Base-by-base conservation (phyloP, 257 asterid species). In the Jasminum sambac region DNA sequence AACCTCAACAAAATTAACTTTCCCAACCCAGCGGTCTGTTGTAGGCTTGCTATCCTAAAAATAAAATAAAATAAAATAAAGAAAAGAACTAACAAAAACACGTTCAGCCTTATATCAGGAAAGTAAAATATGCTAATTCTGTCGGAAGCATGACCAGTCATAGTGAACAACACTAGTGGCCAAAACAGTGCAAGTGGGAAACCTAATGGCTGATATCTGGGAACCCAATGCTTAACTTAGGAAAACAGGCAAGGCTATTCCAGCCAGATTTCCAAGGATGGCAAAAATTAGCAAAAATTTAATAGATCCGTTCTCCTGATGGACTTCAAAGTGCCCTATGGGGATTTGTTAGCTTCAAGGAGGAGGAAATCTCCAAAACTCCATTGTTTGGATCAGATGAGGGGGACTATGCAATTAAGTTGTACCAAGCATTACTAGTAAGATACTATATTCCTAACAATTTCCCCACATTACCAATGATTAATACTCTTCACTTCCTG, bases 1-100 rank as follows among this genome's bases (percentile, higher is more conserved):
- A 74, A 95, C 92, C 92, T 95, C 99, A 46, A 91, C 99, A 70
- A 95, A 95, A 85, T 89, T 94, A 77, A 89, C 99, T 83, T 95
- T 95, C 70, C 99, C 99, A 78, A 91, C 84, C 99, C 99, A 91
- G 68, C 96, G 88, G 79, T 89, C 96, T 58, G 80, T 80, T 63
- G 77, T 57, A 77, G 88, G 84, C 84, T 80, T 76, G 78, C 55
- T 81, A 69, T 89, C 96, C 96, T 89, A 74, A n/a, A 46, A 36
- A 59, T 73, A 68, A 60, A 41, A 69, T 64, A 71, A n/a, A 41
- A 36, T 59, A 73, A 68, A 60, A 41, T 69, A 1, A 30, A 4
- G 4, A 30, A 30, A 30, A 30, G 36, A 71, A 50, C n/a, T n/a
- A n/a, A n/a, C n/a, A 46, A 55, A 58, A 7, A 6, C 24, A 25